phyloP scores from a whole-genome alignment of 257 asterid species.

The Solanum tarijense region DNA sequence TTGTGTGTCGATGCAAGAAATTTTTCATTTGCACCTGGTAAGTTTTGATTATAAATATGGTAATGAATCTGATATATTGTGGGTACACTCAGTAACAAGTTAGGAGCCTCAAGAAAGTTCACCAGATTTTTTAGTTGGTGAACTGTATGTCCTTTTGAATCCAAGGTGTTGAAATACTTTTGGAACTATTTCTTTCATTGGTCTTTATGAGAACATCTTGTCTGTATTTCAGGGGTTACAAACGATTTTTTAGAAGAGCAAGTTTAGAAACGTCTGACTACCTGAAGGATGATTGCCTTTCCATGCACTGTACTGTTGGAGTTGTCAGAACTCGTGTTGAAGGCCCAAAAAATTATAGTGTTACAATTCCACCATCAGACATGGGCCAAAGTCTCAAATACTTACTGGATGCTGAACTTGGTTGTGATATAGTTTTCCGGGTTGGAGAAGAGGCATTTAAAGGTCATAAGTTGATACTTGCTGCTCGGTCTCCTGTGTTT shows the following conservation, averaged over 20 bases:
- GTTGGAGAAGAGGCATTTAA: conserved; percentile 73
- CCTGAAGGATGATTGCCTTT: conserved; percentile 77
- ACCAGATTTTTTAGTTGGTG: background rate
- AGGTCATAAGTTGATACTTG: conserved; percentile 86
- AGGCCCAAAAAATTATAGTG: conserved; percentile 51
- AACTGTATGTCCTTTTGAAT: background rate
- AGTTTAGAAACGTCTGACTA: conserved; percentile 75
- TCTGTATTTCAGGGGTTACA: conserved; percentile 76
- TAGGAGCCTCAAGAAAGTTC: background rate
- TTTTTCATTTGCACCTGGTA: background rate
- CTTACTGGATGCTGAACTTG: conserved; percentile 60
- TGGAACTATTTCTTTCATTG: background rate
- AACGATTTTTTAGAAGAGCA: conserved; percentile 70
- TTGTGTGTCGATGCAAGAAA: background rate
- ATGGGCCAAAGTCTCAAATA: conserved; percentile 68
- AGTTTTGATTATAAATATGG: background rate
- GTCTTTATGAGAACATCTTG: background rate
- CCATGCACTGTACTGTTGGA: conserved; percentile 90
- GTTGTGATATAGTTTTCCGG: conserved; percentile 59
- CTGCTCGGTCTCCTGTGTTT: conserved; percentile 95
- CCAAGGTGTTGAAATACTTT: background rate
- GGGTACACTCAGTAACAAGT: background rate
- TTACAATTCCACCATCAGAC: conserved; percentile 67
- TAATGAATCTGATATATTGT: background rate
- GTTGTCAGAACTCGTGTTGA: conserved; percentile 89